Evolutionary conservation across 768 basidiomycete genomes (phyloP).

Genomic region (Lactarius indigo): DNA sequence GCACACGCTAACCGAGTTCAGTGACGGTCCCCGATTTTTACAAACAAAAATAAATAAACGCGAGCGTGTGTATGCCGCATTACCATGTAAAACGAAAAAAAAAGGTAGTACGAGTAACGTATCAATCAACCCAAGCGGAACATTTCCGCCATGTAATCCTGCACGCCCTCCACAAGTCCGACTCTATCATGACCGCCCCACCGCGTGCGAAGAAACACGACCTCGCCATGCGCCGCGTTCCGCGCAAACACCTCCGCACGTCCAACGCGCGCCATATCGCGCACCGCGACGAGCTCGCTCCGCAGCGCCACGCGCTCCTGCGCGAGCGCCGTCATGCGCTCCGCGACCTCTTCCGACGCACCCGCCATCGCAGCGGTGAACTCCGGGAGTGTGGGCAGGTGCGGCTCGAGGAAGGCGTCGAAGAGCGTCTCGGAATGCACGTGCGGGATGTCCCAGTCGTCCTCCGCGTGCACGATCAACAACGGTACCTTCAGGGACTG

Average conservation of each 20-base stretch:
- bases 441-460: conserved; percentile 73
- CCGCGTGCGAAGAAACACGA: conserved; percentile 54
- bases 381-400: conserved; percentile 44
- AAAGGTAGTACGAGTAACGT: neutral
- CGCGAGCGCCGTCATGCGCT: conserved; percentile 38
- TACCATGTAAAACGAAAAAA: neutral
- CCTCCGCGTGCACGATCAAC: conserved; percentile 67
- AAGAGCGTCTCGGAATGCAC: conserved; percentile 68
- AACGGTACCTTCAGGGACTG: conserved; percentile 67
- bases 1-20: neutral
- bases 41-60: neutral
- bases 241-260: conserved; percentile 51
- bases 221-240: conserved; percentile 37
- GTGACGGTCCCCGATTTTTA: neutral
- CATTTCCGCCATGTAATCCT: conserved; percentile 46
- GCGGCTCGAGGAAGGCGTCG: conserved; percentile 58
- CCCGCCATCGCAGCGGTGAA: conserved; percentile 33
- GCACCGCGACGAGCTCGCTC: conserved; percentile 43
- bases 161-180: conserved; percentile 62
- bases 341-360: conserved; percentile 42
- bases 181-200: conserved; percentile 59
- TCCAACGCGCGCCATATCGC: conserved; percentile 47
- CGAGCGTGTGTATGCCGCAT: neutral
- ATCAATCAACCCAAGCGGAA: conserved; percentile 26
- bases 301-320: conserved; percentile 41